Evolutionary conservation across 306 rosid genomes (phyloP).

Genomic region (Trichosanthes truncata): DNA sequence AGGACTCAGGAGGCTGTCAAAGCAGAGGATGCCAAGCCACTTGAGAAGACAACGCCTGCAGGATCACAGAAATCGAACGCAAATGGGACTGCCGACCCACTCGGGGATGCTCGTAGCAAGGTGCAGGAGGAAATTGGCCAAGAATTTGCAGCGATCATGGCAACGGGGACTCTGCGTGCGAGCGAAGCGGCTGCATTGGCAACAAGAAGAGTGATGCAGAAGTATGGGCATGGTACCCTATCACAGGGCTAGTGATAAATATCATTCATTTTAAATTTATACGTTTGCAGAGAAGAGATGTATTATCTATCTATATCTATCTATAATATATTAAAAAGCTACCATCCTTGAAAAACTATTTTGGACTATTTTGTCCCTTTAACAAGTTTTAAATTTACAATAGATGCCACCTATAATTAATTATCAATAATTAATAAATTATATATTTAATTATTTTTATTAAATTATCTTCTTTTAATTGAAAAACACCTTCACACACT

Average conservation of each 20-base stretch:
- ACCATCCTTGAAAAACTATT: no score
- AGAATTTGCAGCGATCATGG: conserved; percentile 86
- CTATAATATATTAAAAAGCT: no score
- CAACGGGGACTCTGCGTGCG: conserved; percentile 77
- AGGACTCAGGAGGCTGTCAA: background rate
- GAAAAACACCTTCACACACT: no score
- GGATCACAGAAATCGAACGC: conserved; percentile 7
- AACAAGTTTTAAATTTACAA: no score
- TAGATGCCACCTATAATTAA: no score
- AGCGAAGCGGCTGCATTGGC: conserved; percentile 97
- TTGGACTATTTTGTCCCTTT: no score
- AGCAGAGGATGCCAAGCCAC: conserved; percentile 13
- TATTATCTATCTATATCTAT: no score
- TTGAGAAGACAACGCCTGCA: conserved; percentile 10
- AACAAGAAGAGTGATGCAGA: conserved; percentile 80
- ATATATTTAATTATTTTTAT: no score
- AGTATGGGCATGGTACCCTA: conserved; percentile 41
- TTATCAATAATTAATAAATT: no score
- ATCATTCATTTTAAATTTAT: background rate
- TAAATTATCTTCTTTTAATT: no score
- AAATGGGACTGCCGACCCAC: conserved; percentile 46
- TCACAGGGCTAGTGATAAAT: conserved; percentile 29
- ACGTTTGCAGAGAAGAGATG: background rate
- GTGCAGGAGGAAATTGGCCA: conserved; percentile 74
- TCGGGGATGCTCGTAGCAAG: conserved; percentile 67